These are phyloP conservation scores for Colletotrichum sp. DNA, from an alignment of 2,329 filamentous ascomycete species.

Conservation along the genomic window DNA sequence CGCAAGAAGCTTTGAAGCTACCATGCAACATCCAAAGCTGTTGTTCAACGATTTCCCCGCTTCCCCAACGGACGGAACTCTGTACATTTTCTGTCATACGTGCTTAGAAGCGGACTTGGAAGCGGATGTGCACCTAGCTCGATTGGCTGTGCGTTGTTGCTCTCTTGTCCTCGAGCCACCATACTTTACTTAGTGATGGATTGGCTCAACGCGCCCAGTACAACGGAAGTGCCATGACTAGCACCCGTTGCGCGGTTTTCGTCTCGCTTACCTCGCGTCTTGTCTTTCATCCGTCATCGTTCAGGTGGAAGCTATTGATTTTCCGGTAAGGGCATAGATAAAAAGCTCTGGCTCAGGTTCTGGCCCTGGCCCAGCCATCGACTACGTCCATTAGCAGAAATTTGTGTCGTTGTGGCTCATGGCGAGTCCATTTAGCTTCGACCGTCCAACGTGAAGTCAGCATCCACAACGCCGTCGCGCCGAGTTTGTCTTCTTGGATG, in stretches of 20 bases:
- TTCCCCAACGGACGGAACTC: not conserved
- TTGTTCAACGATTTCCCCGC: not conserved
- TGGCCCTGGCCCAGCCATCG: not conserved
- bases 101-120: not conserved
- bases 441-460: not conserved
- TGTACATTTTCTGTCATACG: not conserved
- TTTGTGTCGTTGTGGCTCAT: not conserved
- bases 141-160: not conserved
- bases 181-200: not conserved
- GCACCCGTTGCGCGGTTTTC: not conserved
- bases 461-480: not conserved
- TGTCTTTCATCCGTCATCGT: not conserved
- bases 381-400: not conserved
- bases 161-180: not conserved
- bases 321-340: not conserved
- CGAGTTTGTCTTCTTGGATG: not conserved
- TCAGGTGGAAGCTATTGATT: not conserved
- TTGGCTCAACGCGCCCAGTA: not conserved
- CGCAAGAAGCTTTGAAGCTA: not conserved
- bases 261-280: not conserved
- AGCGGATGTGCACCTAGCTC: not conserved
- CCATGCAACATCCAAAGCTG: not conserved
- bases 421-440: not conserved
- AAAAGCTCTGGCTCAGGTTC: not conserved
- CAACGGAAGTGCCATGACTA: not conserved